Evolutionary conservation across 2,329 filamentous ascomycete genomes (phyloP), one percentile per base, ranked within the genome.

Genomic region (Penicillium sp.): DNA sequence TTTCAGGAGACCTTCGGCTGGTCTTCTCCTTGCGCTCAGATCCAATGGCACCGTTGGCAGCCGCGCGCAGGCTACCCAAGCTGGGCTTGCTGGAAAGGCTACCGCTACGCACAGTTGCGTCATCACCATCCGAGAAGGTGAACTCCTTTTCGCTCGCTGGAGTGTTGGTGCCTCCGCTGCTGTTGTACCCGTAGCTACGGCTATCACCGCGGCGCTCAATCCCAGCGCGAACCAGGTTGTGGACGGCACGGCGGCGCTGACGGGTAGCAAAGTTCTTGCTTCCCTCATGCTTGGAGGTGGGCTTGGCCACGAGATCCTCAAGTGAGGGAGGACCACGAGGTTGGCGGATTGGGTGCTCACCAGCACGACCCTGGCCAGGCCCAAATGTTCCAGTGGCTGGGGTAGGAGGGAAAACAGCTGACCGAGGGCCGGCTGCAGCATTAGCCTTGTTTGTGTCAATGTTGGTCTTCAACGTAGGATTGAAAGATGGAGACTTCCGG

Each of bases 191-290:
- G 61, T 86, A 82, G 61, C 89, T 90, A 57, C 88, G 81, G 77
- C 84, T 89, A 81, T 84, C 72, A n/a, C 73, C 84, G 55, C 93
- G 91, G 58, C 95, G 90, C 70, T 92, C 91, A 61, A 95, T 84
- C 16, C 93, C 93, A 53, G 93, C 93, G 63, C 90, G 90, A 60
- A 97, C 90, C 49, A 99, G 84, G 72, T 92, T 97, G 79, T 93
- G 88, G 45, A 99, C 87, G 26, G 95, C 95, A 67, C 90, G 92
- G 63, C 93, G 91, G 58, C 95, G 91, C 69, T 96, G 93, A 60
- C 95, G 92, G 55, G 92, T 87, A 11, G 90, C 90, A 77, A 99
- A 99, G 80, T 99, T 99, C 85, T 97, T 81, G 86, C 93, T 97
- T 24, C 93, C 95, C 74, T 98, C 93, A 62, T 93, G 86, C 79